A percentile compares a stretch with the other conserved stretches of the same genome.
Conservation (phyloP, 345 rosid genomes). For the Odontarrhena argentea region DNA sequence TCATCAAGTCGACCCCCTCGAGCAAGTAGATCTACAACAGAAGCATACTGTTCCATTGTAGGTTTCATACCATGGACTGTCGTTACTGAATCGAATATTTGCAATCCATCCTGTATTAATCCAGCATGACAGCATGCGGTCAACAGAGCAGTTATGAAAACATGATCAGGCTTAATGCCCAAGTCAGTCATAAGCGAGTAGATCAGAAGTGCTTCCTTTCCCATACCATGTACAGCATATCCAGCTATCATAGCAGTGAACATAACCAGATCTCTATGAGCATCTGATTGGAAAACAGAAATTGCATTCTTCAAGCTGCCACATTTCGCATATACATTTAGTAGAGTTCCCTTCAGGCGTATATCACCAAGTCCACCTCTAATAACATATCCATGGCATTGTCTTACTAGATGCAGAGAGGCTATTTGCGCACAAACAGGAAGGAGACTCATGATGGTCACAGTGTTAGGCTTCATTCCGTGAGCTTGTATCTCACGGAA, state of each 20-base stretch:
- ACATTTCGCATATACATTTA: conserved; percentile 83
- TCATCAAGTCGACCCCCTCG: conserved; percentile 74
- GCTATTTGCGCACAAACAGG: conserved; percentile 67
- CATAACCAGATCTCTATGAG: conserved; percentile 64
- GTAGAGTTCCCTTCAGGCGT: conserved; percentile 60
- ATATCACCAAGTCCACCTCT: conserved; percentile 63
- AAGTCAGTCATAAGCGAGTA: conserved; percentile 60
- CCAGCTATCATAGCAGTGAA: conserved; percentile 82
- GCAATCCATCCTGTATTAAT: conserved; percentile 67
- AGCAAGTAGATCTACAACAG: conserved; percentile 84
- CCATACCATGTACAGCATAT: conserved; percentile 86
- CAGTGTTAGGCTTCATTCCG: conserved; percentile 72
- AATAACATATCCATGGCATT: conserved; percentile 72
- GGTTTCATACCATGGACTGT: conserved; percentile 58
- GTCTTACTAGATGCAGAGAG: conserved; percentile 61
- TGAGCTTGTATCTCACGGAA: conserved; percentile 58
- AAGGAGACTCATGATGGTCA: conserved; percentile 74
- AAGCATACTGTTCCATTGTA: conserved; percentile 73
- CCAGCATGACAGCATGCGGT: conserved; percentile 85
- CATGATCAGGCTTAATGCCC: conserved; percentile 73
- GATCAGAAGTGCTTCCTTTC: conserved; percentile 68
- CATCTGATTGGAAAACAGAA: conserved; percentile 57
- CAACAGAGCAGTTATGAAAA: conserved; percentile 68
- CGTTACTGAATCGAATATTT: conserved; percentile 59
- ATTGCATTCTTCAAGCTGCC: conserved; percentile 60